Evolutionary conservation across 2,329 filamentous ascomycete genomes (phyloP).

Genomic region (Xylaria sp.): DNA sequence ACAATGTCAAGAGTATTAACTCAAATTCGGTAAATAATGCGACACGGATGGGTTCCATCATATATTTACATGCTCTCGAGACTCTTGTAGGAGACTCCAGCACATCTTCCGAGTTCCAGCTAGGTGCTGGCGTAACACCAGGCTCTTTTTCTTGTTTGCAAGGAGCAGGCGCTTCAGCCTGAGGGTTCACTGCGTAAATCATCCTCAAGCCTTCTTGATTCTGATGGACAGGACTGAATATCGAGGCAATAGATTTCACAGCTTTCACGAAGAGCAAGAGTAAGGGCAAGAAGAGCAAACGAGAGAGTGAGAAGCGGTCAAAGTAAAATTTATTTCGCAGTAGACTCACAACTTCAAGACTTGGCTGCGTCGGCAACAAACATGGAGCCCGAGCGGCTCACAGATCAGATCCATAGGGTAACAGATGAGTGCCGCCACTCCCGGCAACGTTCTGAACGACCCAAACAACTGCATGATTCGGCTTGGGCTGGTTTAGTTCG

Average conservation of each 20-base stretch:
- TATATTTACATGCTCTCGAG: constrained; percentile 29
- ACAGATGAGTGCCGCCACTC: too few relatives aligned
- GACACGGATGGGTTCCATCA: constrained; percentile 41
- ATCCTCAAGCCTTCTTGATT: too few relatives aligned
- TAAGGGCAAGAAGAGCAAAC: constrained; percentile 4
- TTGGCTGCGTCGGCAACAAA: neutral
- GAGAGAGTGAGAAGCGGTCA: neutral
- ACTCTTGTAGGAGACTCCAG: constrained; percentile 17
- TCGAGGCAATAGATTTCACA: neutral
- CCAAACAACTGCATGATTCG: too few relatives aligned
- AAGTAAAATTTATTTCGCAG: constrained; percentile 14
- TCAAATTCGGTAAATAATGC: constrained; percentile 49
- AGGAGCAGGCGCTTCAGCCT: constrained; percentile 7
- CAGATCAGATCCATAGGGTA: neutral
- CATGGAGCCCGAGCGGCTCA: constrained; percentile 12
- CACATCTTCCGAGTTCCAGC: constrained; percentile 5
- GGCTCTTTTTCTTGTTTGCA: constrained; percentile 9
- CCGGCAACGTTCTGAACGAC: too few relatives aligned
- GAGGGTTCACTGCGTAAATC: neutral
- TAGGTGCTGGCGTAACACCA: constrained; percentile 4
- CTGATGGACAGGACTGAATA: neutral
- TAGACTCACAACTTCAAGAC: constrained; percentile 5
- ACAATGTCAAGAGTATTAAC: constrained; percentile 51
- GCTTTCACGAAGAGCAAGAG: neutral
- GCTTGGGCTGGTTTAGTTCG: too few relatives aligned